A percentile compares a stretch with the other conserved stretches of the same genome.
These are phyloP conservation scores for Brasenia schreberi DNA, from an alignment of 164 flowering plant genomes.

Conservation along the genomic window DNA sequence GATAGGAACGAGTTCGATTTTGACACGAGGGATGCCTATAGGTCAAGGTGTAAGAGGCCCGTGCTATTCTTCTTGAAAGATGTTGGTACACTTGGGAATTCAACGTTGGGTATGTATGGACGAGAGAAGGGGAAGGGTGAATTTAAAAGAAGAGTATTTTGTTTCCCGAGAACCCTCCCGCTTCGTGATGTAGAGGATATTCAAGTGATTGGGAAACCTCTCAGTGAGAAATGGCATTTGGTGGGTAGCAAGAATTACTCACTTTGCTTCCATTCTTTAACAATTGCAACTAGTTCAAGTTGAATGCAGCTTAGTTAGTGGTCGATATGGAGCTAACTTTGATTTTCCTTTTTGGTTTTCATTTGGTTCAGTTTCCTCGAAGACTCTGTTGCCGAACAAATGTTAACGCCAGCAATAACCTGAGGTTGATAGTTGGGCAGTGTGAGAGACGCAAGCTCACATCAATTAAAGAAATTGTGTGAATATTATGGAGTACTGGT, in stretches of 20 bases:
- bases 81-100: slow-evolving; percentile 23
- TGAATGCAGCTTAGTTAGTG: neutral
- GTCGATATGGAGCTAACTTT: neutral
- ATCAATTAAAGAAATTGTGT: slow-evolving; percentile 13
- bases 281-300: neutral
- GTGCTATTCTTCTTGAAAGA: slow-evolving; percentile 41
- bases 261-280: neutral
- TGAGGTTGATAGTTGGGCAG: slow-evolving; percentile 32
- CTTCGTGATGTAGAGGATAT: slow-evolving; percentile 27
- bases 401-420: slow-evolving; percentile 19
- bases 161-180: slow-evolving; percentile 37
- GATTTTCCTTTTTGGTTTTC: neutral
- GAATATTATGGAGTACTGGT: slow-evolving; percentile 1
- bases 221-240: slow-evolving; percentile 31
- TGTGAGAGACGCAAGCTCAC: slow-evolving; percentile 26
- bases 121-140: slow-evolving; percentile 26
- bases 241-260: neutral
- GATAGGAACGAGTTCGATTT: slow-evolving; percentile 42
- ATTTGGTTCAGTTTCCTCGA: slow-evolving; percentile 28
- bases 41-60: slow-evolving; percentile 45
- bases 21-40: slow-evolving; percentile 29
- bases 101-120: slow-evolving; percentile 31
- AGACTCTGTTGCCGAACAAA: slow-evolving; percentile 38
- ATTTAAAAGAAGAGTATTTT: slow-evolving; percentile 38
- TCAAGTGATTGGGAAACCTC: slow-evolving; percentile 29